Percentiles rank a stretch among this genome's conserved stretches.
These are phyloP conservation scores for Lagenidium giganteum DNA, from an alignment of 352 stramenopile genomes.

Conservation along the genomic window DNA sequence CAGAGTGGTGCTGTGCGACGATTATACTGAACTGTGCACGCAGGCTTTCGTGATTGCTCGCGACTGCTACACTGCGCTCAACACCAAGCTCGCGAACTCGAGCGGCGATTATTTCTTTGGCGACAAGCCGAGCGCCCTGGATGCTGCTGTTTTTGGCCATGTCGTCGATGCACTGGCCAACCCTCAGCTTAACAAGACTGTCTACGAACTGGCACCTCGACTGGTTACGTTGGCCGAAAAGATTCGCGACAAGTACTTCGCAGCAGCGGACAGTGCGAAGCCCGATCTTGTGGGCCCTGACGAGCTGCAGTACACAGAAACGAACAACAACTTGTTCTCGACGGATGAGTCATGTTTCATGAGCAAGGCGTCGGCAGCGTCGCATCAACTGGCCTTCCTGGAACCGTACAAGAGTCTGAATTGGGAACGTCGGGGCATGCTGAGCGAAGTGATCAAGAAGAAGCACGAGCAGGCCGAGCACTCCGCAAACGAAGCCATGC, in stretches of 20 bases:
- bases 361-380: constrained; percentile 53
- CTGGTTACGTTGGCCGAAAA: constrained; percentile 68
- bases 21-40: not conserved
- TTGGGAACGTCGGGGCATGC: constrained; percentile 71
- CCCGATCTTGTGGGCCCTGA: no score
- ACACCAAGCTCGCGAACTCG: constrained; percentile 66
- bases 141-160: constrained; percentile 81
- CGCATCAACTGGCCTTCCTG: constrained; percentile 63
- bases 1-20: no score
- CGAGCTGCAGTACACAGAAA: constrained; percentile 58
- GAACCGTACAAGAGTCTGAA: constrained; percentile 79
- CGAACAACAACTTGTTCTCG: constrained; percentile 68
- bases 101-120: constrained; percentile 69
- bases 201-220: constrained; percentile 71
- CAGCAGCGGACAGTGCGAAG: no score
- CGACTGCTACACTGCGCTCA: constrained; percentile 82
- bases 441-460: constrained; percentile 45
- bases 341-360: constrained; percentile 51
- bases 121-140: constrained; percentile 53
- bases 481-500: constrained; percentile 16
- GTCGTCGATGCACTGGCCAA: constrained; percentile 76
- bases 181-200: constrained; percentile 53
- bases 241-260: constrained; percentile 73
- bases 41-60: constrained; percentile 73
- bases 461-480: constrained; percentile 28